phyloP scores from a whole-genome alignment of 164 flowering plant species.

The Platanus orientalis region DNA sequence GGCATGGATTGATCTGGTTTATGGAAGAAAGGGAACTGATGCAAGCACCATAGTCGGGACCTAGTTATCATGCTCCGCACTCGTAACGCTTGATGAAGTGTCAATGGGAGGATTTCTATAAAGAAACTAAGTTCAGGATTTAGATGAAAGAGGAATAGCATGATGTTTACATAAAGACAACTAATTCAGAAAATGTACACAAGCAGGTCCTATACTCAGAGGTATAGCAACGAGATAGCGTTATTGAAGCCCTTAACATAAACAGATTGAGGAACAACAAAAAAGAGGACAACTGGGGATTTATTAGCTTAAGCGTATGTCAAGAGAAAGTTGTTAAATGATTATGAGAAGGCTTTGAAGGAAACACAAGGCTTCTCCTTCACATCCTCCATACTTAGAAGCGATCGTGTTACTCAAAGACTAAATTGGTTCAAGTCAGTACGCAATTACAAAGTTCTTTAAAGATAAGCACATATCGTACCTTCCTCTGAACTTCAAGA shows the following conservation, averaged over 20 bases:
- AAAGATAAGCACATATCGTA: constrained; percentile 49
- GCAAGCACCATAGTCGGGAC: constrained; percentile 20
- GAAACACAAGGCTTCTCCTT: constrained; percentile 24
- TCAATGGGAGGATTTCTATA: constrained; percentile 34
- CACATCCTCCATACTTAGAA: constrained; percentile 51
- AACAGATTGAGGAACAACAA: no score
- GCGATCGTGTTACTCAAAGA: constrained; percentile 65
- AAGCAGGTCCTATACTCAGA: no score
- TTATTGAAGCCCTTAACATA: no score
- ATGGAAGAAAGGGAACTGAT: constrained; percentile 68
- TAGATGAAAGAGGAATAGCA: constrained; percentile 6
- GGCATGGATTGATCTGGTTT: constrained; percentile 62
- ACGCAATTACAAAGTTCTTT: constrained; percentile 60
- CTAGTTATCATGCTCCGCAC: constrained; percentile 47
- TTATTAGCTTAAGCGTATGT: no score
- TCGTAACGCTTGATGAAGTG: constrained; percentile 51
- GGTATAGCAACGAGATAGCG: no score
- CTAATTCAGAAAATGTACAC: neutral
- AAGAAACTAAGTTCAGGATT: constrained; percentile 10
- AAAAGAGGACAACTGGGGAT: no score
- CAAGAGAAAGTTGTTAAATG: no score
- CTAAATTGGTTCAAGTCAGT: constrained; percentile 66
- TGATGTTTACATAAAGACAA: constrained; percentile 4
- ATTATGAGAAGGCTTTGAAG: constrained; percentile 26
- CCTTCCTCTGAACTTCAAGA: constrained; percentile 50